A percentile compares a stretch with the other conserved stretches of the same genome.
Conservation (phyloP, 306 rosid genomes). For the Ceratonia siliqua region DNA sequence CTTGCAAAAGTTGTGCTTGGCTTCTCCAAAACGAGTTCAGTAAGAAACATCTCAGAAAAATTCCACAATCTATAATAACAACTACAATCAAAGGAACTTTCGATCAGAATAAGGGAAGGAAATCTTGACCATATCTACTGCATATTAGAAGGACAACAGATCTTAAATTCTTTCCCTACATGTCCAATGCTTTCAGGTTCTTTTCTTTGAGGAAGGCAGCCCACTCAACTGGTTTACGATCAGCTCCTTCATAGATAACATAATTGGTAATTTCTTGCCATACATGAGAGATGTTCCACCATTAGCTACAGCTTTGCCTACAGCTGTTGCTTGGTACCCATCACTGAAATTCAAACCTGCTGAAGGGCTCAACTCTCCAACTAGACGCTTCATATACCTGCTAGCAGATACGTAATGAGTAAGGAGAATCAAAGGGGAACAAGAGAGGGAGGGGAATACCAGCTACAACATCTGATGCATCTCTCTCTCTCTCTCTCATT, state of each 20-base stretch:
- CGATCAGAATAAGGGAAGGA: background rate
- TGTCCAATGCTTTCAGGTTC: background rate
- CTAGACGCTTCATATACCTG: constrained; percentile 19
- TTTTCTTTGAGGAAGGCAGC: background rate
- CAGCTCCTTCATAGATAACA: constrained; percentile 10
- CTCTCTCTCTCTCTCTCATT: too few species aligned
- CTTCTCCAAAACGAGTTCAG: too few species aligned
- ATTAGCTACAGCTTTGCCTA: background rate
- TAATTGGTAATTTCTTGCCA: background rate
- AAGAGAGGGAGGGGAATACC: too few species aligned
- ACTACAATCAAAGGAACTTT: background rate
- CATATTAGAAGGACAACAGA: background rate
- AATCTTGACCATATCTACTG: background rate
- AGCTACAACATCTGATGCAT: too few species aligned
- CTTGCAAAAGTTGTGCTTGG: too few species aligned
- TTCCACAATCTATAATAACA: background rate
- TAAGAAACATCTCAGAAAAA: too few species aligned
- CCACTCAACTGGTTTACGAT: constrained; percentile 9
- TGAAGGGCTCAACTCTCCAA: background rate
- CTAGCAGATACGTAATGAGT: background rate
- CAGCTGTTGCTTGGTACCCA: constrained; percentile 24
- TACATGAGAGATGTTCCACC: constrained; percentile 7
- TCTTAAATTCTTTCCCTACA: background rate
- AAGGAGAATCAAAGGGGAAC: too few species aligned
- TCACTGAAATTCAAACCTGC: constrained; percentile 19